Conservation (phyloP, 768 basidiomycete genomes). For the Suillus subaureus region DNA sequence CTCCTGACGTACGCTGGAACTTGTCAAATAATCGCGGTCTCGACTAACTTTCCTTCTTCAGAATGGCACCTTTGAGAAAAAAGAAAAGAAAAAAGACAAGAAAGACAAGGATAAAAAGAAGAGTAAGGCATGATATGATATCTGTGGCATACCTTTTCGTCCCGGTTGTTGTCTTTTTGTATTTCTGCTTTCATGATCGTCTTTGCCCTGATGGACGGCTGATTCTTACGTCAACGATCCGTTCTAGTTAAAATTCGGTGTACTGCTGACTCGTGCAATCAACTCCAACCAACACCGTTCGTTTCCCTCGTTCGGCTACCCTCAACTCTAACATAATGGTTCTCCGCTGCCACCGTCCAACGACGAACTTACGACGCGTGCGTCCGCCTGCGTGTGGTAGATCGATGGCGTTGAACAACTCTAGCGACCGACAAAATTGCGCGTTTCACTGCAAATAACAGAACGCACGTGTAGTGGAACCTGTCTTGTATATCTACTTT, state of each 20-base stretch:
- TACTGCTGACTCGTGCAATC: not conserved
- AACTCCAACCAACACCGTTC: not conserved
- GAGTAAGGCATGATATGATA: constrained; percentile 41
- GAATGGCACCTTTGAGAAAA: constrained; percentile 39
- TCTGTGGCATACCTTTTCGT: constrained; percentile 6
- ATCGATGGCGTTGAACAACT: not conserved
- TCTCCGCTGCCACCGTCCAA: not conserved
- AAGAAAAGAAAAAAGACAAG: constrained; percentile 43
- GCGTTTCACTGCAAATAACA: not conserved
- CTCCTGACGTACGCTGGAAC: constrained; percentile 36
- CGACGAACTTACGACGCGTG: not conserved
- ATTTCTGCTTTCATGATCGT: not conserved
- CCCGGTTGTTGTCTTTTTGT: constrained; percentile 1
- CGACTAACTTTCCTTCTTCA: constrained; percentile 18
- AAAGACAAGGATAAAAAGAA: constrained; percentile 58
- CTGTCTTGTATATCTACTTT: not conserved
- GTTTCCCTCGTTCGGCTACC: not conserved
- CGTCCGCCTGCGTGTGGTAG: not conserved
- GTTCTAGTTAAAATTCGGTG: not conserved
- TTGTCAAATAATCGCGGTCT: constrained; percentile 6
- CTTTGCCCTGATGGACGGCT: not conserved
- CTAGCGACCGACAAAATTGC: too few relatives aligned
- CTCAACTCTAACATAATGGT: not conserved
- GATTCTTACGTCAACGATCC: not conserved
- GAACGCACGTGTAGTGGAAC: not conserved